Evolutionary conservation across 345 rosid species (phyloP).

Genomic region (Acer yangbiense): DNA sequence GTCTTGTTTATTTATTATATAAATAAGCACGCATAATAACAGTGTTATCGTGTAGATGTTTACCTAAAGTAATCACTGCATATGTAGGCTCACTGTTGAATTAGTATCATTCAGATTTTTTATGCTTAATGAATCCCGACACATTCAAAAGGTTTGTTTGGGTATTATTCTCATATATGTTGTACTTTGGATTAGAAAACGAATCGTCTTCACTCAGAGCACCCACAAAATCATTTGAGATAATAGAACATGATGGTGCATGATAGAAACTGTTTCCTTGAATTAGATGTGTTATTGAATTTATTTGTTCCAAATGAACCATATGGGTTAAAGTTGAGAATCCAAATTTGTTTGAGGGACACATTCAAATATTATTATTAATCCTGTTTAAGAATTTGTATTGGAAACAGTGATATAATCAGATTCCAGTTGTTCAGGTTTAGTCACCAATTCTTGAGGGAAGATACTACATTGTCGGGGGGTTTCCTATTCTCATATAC

Average conservation of each 20-base stretch:
- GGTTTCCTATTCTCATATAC: not conserved
- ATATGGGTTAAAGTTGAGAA: not conserved
- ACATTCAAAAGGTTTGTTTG: not conserved
- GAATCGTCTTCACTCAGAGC: not conserved
- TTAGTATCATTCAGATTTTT: not conserved
- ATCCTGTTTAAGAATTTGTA: not conserved
- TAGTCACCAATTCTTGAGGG: too few relatives aligned
- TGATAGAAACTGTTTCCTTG: not conserved
- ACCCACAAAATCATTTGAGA: not conserved
- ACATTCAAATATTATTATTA: not conserved
- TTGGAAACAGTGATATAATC: not conserved
- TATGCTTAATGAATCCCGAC: not conserved
- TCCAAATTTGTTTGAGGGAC: not conserved
- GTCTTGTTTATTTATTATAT: too few relatives aligned
- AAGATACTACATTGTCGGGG: not conserved
- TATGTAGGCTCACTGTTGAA: not conserved
- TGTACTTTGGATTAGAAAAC: not conserved
- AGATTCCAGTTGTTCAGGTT: too few relatives aligned
- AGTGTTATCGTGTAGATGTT: not conserved
- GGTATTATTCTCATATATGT: not conserved
- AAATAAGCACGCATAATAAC: not conserved
- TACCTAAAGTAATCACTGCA: not conserved
- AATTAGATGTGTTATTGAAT: not conserved
- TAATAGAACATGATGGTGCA: not conserved
- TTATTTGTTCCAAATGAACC: not conserved